Evolutionary conservation across 2,329 filamentous ascomycete genomes (phyloP), one percentile per base, ranked within the genome.

Genomic region (Calonectria montana): DNA sequence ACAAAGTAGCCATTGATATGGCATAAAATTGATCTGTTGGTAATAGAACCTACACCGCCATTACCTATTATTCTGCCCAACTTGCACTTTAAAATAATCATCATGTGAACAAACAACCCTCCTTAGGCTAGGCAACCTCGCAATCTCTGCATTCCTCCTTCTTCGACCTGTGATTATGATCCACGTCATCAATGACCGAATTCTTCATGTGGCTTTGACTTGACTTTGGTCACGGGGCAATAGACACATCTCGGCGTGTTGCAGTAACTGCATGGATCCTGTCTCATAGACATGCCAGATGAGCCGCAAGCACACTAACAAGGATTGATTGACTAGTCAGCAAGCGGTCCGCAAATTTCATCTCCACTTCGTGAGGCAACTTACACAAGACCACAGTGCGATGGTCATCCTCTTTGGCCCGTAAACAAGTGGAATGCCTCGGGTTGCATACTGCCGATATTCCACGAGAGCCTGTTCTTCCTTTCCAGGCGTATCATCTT

Each of bases 151-250:
- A 21, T 35, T 35, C 50, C 3, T 5, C 25, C 29, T 57, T 18
- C 21, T 4, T 10, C 31, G 6, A n/a, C 23, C 1, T 18, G 6
- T n/a, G 12, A 3, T 25, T 41, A 3, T 8, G 15, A 2, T 16
- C 31, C 15, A 39, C 12, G 15, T 27, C 21, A 27, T 37, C 31
- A 37, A 23, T 1, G 18, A 39, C 16, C 2, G 4, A 53, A 53
- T 7, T 3, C 21, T 2, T 21, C 12, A n/a, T 55, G 63, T 9
- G 37, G 37, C 25, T 65, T 65, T 13, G 63, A 65, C 5, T 31
- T 65, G 10, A 65, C 23, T 25, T 65, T 65, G 7, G 21, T 43
- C 23, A 65, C 63, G 4, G 47, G 63, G 29, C 63, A 65, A 16
- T 65, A 65, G 1, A 55, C 47, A 50, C 63, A 65, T 45, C 63